Evolutionary conservation across 306 rosid species (phyloP), one percentile per base, ranked within the genome.

Genomic region (Senna tora): DNA sequence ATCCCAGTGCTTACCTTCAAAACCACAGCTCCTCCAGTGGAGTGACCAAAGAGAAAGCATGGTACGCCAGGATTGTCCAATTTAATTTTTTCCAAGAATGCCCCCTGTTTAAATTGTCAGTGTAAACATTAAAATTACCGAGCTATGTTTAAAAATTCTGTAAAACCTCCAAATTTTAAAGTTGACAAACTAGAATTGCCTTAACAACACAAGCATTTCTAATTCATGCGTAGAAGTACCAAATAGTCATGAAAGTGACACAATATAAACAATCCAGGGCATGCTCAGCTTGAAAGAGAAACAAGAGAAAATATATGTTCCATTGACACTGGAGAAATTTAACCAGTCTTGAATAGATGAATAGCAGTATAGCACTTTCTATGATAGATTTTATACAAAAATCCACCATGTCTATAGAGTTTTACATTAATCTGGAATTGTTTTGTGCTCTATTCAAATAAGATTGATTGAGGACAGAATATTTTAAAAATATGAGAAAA

Each of bases 1-100:
- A 58, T 55, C 66, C 32, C 16, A 65, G 34, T 43, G 33, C 80
- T 73, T 73, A 89, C 99, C 85, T 91, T 95, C 84, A 95, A 84
- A 77, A 95, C 97, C 65, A 89, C 96, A 56, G 97, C 97, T 16
- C 99, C 99, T 30, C 99, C 99, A n/a, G 99, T 91, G 56, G 99
- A 95, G 71, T 95, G 99, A 50, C 99, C 99, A 67, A 91, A 95
- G 66, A 95, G 99, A 79, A 95, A 95, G 86, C 97, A 91, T 6
- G 99, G 99, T 20, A 87, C 69, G 51, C 87, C 99, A 73, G 96
- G 96, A 86, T 95, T 91, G 72, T 95, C 99, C 9, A 83, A 77
- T 79, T 76, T 88, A 52, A 91, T 84, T 80, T 88, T 95, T 60
- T 89, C 96, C 82, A 95, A 73, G 89, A 95, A 91, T 67, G 92